Conservation (phyloP, 371 early-diverging fungal species). For the Lichtheimia ornata region DNA sequence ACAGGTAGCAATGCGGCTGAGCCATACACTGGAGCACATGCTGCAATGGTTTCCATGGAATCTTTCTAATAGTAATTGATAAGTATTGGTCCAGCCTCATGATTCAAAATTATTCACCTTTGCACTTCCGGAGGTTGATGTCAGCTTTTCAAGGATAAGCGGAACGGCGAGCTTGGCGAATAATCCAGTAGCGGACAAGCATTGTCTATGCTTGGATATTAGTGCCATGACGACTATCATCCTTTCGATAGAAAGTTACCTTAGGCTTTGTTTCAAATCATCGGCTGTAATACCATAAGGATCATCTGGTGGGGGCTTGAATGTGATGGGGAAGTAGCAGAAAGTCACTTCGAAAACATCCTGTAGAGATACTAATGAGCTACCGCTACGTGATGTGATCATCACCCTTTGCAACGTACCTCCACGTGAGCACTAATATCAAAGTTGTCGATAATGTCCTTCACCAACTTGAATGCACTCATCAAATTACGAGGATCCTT, state of each 20-base stretch:
- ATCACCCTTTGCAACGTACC: constrained; percentile 30
- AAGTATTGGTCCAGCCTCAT: too few species aligned
- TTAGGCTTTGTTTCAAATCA: constrained; percentile 78
- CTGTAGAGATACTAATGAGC: constrained; percentile 34
- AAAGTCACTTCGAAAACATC: constrained; percentile 94
- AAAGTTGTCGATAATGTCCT: constrained; percentile 64
- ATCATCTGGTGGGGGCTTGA: constrained; percentile 92
- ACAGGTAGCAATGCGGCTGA: constrained; percentile 60
- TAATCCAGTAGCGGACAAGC: constrained; percentile 69
- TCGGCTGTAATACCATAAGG: constrained; percentile 92
- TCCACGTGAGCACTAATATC: constrained; percentile 80
- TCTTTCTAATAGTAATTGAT: constrained; percentile 59
- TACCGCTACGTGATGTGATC: neutral
- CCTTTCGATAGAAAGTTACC: constrained; percentile 23
- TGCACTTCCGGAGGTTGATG: constrained; percentile 83
- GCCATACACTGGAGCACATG: constrained; percentile 79
- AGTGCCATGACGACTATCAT: neutral
- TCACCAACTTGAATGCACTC: constrained; percentile 78
- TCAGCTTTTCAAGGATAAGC: constrained; percentile 86
- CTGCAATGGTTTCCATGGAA: constrained; percentile 83
- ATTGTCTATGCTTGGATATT: constrained; percentile 40
- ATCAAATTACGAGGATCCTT: constrained; percentile 96
- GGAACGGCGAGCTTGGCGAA: constrained; percentile 85
- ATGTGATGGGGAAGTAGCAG: constrained; percentile 99
- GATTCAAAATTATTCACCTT: constrained; percentile 56